Base-by-base conservation (phyloP, 345 rosid genomes). In the Citrus inodora region DNA sequence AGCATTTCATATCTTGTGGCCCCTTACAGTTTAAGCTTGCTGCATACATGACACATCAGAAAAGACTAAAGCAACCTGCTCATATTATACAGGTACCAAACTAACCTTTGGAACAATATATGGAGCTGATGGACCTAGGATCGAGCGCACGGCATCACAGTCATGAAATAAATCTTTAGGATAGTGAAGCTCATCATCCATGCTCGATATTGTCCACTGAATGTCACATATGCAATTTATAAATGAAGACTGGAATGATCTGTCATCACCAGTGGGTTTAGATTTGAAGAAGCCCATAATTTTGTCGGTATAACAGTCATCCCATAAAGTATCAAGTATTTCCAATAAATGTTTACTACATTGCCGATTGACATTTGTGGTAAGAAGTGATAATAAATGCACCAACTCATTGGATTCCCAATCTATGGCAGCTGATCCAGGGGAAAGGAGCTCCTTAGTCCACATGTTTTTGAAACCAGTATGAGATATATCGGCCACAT, bases 71-170 rank as follows among this genome's bases (percentile, higher is more conserved):
- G 48, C 5, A 66, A 66, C 46, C 21, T 22, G 16, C 38, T 5
- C 46, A 35, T 19, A 9, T 19, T 35, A 66, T 1, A 66, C 48
- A 28, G 21, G 27, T 32, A 71, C 72, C 40, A 75, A 80, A 83
- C 95, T 70, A 82, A 96, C 99, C 99, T 92, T 93, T 64, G 99
- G 98, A 85, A 89, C 87, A 75, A 91, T 88, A 81, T 89, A 95
- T 4, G 99, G 98, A 78, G 96, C 98, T 67, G 79, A 85, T 60
- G 84, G 81, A 76, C 99, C 99, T 35, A 95, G 90, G 73, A 93
- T 80, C 40, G 89, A 86, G 71, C 82, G 91, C 79, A 95, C 96
- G 53, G 88, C 85, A 83, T 92, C 97, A 84, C 94, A 92, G 63
- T 93, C 97, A 76, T 89, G 84, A 83, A 90, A 95, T 76, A 95